A percentile compares a stretch with the other conserved stretches of the same genome.
phyloP scores from a whole-genome alignment of 805 yeast genomes.

The Alloascoidea hylecoeti region DNA sequence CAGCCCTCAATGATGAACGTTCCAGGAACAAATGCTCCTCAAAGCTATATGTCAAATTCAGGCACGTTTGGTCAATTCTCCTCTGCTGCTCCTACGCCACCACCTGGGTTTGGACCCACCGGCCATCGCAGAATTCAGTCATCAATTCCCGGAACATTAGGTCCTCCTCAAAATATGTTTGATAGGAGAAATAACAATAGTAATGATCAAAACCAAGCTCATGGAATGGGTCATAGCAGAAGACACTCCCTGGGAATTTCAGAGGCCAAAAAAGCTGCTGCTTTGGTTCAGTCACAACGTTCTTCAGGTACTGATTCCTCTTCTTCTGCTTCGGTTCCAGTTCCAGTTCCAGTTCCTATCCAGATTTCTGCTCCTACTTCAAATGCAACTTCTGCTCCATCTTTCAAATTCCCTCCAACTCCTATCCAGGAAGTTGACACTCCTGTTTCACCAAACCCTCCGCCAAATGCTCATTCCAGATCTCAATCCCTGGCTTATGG shows the following conservation, averaged over 20 bases:
- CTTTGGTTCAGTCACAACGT: constrained; percentile 63
- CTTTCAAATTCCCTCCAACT: constrained; percentile 46
- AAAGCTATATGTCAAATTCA: not conserved
- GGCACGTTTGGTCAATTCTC: not conserved
- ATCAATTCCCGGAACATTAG: constrained; percentile 7
- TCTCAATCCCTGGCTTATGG: not conserved
- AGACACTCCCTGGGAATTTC: constrained; percentile 85
- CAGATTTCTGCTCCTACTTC: constrained; percentile 6
- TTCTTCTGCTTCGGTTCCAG: constrained; percentile 27
- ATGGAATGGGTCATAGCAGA: constrained; percentile 62
- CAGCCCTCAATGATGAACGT: no score
- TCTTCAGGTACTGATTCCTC: constrained; percentile 6
- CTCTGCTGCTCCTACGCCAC: not conserved
- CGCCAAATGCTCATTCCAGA: no score
- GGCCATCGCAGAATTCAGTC: constrained; percentile 22
- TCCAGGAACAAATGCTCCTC: no score
- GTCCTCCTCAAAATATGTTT: not conserved
- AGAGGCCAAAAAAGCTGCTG: constrained; percentile 96
- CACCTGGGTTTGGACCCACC: constrained; percentile 5
- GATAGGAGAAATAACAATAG: not conserved
- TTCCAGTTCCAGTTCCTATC: constrained; percentile 33
- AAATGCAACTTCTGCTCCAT: constrained; percentile 16
- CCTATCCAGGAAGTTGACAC: constrained; percentile 21
- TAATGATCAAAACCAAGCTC: constrained; percentile 1
- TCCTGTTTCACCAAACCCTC: constrained; percentile 41